These are phyloP conservation scores for Xylaria flabelliformis DNA, from an alignment of 495 filamentous ascomycete genomes.

Conservation along the genomic window DNA sequence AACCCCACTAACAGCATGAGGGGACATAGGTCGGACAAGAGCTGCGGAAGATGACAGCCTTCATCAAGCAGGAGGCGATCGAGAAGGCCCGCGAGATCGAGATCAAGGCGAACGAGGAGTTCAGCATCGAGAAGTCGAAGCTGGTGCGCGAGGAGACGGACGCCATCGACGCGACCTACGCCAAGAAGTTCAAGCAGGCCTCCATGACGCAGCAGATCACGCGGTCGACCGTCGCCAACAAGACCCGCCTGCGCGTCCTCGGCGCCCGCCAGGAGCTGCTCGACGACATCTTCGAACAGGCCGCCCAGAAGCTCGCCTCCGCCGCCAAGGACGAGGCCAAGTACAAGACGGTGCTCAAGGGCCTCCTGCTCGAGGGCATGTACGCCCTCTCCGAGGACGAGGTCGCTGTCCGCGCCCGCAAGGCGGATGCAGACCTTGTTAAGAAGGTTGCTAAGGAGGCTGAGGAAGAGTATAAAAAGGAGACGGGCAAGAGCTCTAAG, in stretches of 20 bases:
- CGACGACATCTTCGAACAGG: constrained; percentile 86
- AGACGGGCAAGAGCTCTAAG: constrained; percentile 67
- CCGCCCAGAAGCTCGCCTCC: constrained; percentile 66
- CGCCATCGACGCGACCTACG: constrained; percentile 88
- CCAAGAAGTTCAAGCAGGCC: constrained; percentile 98
- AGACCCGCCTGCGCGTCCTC: constrained; percentile 87
- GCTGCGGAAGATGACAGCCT: constrained; percentile 99
- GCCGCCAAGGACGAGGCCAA: constrained; percentile 70
- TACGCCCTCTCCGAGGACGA: constrained; percentile 85
- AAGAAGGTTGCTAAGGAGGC: constrained; percentile 79
- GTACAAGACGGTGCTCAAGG: constrained; percentile 78
- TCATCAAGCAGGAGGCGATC: constrained; percentile 97
- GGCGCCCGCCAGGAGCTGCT: constrained; percentile 85
- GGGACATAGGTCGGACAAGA: constrained; percentile 79
- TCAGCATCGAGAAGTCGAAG: constrained; percentile 97
- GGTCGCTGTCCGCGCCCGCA: constrained; percentile 72
- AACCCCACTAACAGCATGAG: constrained; percentile 23
- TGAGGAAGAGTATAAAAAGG: constrained; percentile 79
- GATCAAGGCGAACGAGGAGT: constrained; percentile 97
- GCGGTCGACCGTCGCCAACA: constrained; percentile 91
- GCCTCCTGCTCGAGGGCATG: constrained; percentile 84
- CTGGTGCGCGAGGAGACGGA: constrained; percentile 93
- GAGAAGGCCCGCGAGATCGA: constrained; percentile 97
- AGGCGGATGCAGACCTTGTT: constrained; percentile 76
- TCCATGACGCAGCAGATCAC: constrained; percentile 98